phyloP scores from a whole-genome alignment of 768 basidiomycete species.

The Leccinum boreale region DNA sequence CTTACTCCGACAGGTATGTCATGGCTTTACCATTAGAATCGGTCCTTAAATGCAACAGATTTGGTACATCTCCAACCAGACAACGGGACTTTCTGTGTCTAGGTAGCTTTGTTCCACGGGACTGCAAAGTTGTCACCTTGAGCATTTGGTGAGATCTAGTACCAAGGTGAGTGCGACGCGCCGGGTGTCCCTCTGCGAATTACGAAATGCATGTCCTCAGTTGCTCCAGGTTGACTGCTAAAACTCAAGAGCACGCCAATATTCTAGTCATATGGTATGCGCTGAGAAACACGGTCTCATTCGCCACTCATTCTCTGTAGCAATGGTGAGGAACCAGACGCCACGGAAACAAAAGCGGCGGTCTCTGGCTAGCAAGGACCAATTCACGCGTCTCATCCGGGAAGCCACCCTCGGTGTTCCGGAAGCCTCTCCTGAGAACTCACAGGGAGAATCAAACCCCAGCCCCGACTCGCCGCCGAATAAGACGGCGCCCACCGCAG shows the following conservation, averaged over 20 bases:
- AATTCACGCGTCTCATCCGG: constrained; percentile 23
- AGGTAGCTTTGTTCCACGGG: constrained; percentile 32
- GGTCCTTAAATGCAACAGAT: neutral
- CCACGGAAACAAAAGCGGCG: constrained; percentile 25
- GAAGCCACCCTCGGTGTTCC: constrained; percentile 10
- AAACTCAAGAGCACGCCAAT: neutral
- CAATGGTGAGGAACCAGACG: constrained; percentile 14
- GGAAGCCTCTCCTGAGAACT: neutral
- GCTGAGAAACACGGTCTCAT: neutral
- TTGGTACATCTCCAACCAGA: neutral
- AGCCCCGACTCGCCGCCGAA: constrained; percentile 2
- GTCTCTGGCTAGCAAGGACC: constrained; percentile 22
- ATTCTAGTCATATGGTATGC: constrained; percentile 4
- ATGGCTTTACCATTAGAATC: neutral
- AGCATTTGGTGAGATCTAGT: neutral
- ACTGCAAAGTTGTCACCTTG: neutral
- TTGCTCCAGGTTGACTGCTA: neutral
- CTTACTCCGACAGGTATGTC: neutral
- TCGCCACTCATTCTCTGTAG: neutral
- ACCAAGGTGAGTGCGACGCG: constrained; percentile 4
- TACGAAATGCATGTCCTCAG: neutral
- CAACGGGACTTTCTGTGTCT: neutral
- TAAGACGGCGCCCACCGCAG: neutral
- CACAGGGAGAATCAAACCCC: constrained; percentile 1
- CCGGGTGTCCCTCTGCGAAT: neutral